These are phyloP conservation scores for Clathrus columnatus DNA, from an alignment of 768 basidiomycete species.

Conservation along the genomic window DNA sequence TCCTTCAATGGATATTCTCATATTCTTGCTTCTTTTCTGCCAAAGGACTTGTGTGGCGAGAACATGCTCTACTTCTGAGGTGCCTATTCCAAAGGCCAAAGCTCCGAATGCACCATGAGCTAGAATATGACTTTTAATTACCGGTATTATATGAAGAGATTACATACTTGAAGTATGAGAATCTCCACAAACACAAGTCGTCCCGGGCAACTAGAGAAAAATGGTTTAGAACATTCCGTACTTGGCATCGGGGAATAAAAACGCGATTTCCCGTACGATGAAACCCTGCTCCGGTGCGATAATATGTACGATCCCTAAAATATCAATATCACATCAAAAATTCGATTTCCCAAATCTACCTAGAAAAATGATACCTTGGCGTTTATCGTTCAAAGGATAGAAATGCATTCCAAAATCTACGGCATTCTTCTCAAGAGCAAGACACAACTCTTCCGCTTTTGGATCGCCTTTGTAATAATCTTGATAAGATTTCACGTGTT, in stretches of 20 bases:
- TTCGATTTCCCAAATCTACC: not conserved
- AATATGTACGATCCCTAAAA: slow-evolving; percentile 69
- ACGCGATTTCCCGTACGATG: slow-evolving; percentile 39
- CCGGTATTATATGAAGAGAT: not conserved
- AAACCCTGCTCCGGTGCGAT: slow-evolving; percentile 94
- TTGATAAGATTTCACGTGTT: slow-evolving; percentile 56
- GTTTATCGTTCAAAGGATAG: slow-evolving; percentile 81
- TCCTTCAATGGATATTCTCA: slow-evolving; percentile 85
- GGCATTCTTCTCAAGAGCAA: slow-evolving; percentile 80
- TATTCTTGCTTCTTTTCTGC: slow-evolving; percentile 84
- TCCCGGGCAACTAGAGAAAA: slow-evolving; percentile 51
- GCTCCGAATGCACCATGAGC: slow-evolving; percentile 92
- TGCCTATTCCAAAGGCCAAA: slow-evolving; percentile 88
- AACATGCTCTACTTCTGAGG: slow-evolving; percentile 90
- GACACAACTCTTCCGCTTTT: slow-evolving; percentile 75
- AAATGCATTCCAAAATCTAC: slow-evolving; percentile 87
- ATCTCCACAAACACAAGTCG: slow-evolving; percentile 84
- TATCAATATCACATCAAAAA: slow-evolving; percentile 4
- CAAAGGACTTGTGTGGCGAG: slow-evolving; percentile 85
- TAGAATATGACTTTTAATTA: slow-evolving; percentile 20
- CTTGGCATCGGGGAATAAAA: not conserved
- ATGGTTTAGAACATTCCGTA: slow-evolving; percentile 7
- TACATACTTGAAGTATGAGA: slow-evolving; percentile 83
- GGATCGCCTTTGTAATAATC: slow-evolving; percentile 71
- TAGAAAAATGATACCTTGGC: slow-evolving; percentile 52